Evolutionary conservation across 108 stramenopile species (phyloP), one percentile per base, ranked within the genome.

Genomic region (Cyclotella baltica): DNA sequence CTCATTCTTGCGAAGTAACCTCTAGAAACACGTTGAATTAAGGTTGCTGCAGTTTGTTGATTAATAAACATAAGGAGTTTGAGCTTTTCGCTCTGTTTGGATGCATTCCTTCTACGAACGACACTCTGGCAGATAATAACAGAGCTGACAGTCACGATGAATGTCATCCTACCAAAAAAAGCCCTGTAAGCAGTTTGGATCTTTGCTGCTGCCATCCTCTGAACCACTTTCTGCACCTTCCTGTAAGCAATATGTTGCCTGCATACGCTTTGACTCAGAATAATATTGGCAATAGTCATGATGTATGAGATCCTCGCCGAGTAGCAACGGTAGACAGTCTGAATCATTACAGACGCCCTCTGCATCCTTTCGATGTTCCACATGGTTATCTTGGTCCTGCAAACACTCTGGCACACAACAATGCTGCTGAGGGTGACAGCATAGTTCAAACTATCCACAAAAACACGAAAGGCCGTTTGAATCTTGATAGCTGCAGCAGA

Each of bases 391-490:
- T 48, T 84, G 28, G 62, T 81, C 46, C 88, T 70, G 65, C 66
- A 84, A 53, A 86, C 61, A 50, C 86, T 89, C 62, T 92, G 91
- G 22, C 79, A 73, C 33, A 87, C 82, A 31, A 92, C 88, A 48
- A 89, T 79, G 62, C 86, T 86, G 20, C 90, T 62, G 1, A 80
- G 15, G 0, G 46, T 80, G 19, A 73, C 23, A 36, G 65, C 33
- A 55, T 50, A 80, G 8, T 35, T 56, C 23, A 73, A 36, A 25
- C 55, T 73, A 31, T 0, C 47, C 1, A 5, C 34, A 40, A 66
- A 74, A 33, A 33, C 36, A 16, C 66, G 73, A 51, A 27, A 67
- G 4, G 57, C 47, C 10, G 57, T 51, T 62, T 80, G 79, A 22
- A 80, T 80, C 57, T 63, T 78, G 0, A 29, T 70, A 25, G 77